Base-by-base conservation (phyloP, 2,329 filamentous ascomycete genomes). In the Fusarium siculi region DNA sequence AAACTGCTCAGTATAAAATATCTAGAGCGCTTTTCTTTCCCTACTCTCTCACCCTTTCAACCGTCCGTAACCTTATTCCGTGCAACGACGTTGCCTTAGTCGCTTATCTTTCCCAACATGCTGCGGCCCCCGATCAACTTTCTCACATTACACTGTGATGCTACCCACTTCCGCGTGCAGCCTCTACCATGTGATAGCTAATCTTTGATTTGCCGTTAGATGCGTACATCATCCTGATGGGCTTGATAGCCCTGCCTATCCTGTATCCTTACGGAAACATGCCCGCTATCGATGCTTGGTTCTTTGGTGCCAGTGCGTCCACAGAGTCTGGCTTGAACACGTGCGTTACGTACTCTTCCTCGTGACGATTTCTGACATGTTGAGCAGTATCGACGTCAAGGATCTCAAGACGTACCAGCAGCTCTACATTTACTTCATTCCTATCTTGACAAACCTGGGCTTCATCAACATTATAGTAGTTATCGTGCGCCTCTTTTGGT, bases 381-480 rank as follows among this genome's bases (percentile, higher is more conserved):
- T 23, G 15, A 8, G n/a, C 6, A 88, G 86, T 9, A 76, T 87
- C 37, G 86, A 88, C 70, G 76, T 88, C 39, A 88, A 87, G 52
- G 77, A 79, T 2, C 73, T 88, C 21, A 82, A 83, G 64, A 82
- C 80, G 0, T 88, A 87, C 57, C 87, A 88, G 72, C 87, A 88
- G 68, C 73, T 88, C 2, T 84, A 83, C 37, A 69, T 88, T 40
- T 89, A 88, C 71, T 79, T 88, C 37, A 78, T 86, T 23, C 85
- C 87, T 0, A 81, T 86, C 14, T 54, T 88, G 4, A 84, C 82
- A 0, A 87, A 88, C 57, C 57, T 87, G 18, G 82, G 82, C 1
- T 87, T 87, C 66, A 79, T 88, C 70, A 87, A 87, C 71, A 83
- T 85, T 6, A 40, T 84, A 8, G 84, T 87, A 11, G 84, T 88